Evolutionary conservation across 306 rosid genomes (phyloP).

Genomic region (Quillaja saponaria): DNA sequence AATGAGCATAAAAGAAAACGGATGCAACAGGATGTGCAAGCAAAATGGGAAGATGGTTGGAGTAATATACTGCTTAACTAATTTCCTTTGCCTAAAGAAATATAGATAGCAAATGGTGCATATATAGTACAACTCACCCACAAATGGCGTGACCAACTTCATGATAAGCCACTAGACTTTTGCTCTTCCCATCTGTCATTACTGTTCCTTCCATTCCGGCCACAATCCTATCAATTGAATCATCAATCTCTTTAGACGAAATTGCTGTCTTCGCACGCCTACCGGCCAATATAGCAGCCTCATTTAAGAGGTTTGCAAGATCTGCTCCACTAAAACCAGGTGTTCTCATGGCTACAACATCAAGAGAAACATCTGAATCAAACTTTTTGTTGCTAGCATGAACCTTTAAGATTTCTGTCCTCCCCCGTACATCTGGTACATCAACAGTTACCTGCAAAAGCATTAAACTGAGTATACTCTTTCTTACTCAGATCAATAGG

Average conservation of each 20-base stretch:
- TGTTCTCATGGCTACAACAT: slow-evolving; percentile 92
- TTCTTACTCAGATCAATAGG: slow-evolving; percentile 7
- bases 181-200: slow-evolving; percentile 99
- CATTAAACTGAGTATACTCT: slow-evolving; percentile 20
- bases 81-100: not conserved
- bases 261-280: slow-evolving; percentile 85
- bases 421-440: slow-evolving; percentile 91
- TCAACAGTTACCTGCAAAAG: slow-evolving; percentile 81
- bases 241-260: slow-evolving; percentile 93
- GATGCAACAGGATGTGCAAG: too few species aligned
- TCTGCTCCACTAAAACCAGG: slow-evolving; percentile 99
- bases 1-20: too few species aligned
- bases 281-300: slow-evolving; percentile 96
- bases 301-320: slow-evolving; percentile 96
- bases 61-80: not conserved
- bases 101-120: too few species aligned
- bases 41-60: too few species aligned
- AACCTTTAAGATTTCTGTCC: slow-evolving; percentile 95
- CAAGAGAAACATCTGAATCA: slow-evolving; percentile 81
- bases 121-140: slow-evolving; percentile 54
- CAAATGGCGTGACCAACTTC: slow-evolving; percentile 99
- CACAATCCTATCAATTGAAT: slow-evolving; percentile 94
- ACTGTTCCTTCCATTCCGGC: slow-evolving; percentile 99
- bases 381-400: slow-evolving; percentile 90
- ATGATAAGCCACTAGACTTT: slow-evolving; percentile 92